Conservation (phyloP, 805 yeast genomes). For the Metschnikowia corniflorae region DNA sequence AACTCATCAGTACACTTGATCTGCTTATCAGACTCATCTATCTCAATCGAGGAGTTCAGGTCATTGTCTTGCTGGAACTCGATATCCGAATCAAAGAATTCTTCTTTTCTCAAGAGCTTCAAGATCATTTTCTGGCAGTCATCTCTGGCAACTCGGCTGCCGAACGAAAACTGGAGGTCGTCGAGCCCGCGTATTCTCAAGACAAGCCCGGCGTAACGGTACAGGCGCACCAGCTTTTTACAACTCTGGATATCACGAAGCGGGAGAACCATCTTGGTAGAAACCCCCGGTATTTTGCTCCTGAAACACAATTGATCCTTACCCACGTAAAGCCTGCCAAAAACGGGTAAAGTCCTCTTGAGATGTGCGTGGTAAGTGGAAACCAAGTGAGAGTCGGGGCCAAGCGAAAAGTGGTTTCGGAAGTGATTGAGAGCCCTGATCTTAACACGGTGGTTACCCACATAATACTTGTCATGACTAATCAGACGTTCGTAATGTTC, state of each 20-base stretch:
- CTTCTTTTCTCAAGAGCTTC: slow-evolving; percentile 19
- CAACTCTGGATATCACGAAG: slow-evolving; percentile 67
- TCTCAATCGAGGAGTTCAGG: slow-evolving; percentile 6
- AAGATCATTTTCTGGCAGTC: slow-evolving; percentile 61
- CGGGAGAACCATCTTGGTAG: slow-evolving; percentile 81
- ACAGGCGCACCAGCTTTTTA: slow-evolving; percentile 28
- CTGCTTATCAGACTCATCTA: slow-evolving; percentile 6
- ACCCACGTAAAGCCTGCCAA: slow-evolving; percentile 81
- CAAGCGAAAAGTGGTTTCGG: slow-evolving; percentile 61
- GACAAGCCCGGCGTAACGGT: slow-evolving; percentile 60
- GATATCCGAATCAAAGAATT: slow-evolving; percentile 40
- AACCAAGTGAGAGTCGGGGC: slow-evolving; percentile 46
- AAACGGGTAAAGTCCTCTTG: slow-evolving; percentile 68
- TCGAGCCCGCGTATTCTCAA: slow-evolving; percentile 71
- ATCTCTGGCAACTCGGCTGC: slow-evolving; percentile 59
- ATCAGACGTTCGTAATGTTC: slow-evolving; percentile 50
- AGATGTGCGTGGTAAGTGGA: slow-evolving; percentile 71
- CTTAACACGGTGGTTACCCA: slow-evolving; percentile 43
- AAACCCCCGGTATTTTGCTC: slow-evolving; percentile 72
- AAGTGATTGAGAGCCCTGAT: slow-evolving; percentile 54
- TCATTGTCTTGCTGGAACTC: slow-evolving; percentile 4
- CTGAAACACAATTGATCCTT: slow-evolving; percentile 70
- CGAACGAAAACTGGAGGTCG: slow-evolving; percentile 73
- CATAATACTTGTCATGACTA: slow-evolving; percentile 47
- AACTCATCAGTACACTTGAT: slow-evolving; percentile 4